Conservation (phyloP, 2,329 filamentous ascomycete species). For the Cadophora sp. region DNA sequence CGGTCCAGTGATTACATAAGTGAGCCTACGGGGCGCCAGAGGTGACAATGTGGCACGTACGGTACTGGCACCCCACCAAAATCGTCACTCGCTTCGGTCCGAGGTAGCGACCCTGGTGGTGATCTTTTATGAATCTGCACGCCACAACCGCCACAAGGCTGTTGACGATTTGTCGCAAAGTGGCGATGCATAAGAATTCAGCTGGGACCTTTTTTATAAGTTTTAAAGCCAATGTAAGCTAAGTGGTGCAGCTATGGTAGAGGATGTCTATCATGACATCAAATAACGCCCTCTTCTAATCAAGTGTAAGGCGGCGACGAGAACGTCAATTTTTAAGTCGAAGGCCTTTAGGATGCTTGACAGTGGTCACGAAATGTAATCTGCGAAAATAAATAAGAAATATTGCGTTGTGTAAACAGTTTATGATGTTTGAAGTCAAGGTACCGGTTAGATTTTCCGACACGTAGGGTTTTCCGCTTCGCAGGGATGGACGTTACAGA, state of each 20-base stretch:
- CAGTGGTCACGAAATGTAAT: neutral
- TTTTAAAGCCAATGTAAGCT: neutral
- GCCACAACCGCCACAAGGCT: constrained; percentile 21
- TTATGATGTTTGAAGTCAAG: neutral
- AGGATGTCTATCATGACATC: neutral
- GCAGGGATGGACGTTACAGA: constrained; percentile 1
- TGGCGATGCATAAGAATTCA: neutral
- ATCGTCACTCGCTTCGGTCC: too few species aligned
- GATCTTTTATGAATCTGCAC: constrained; percentile 20
- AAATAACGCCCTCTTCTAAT: too few species aligned
- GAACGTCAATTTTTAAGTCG: neutral
- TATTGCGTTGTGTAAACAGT: neutral
- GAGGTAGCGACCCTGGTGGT: constrained; percentile 22
- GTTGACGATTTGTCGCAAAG: constrained; percentile 11
- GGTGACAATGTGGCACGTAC: too few species aligned
- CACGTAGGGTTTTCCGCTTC: constrained; percentile 6
- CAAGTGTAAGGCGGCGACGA: neutral
- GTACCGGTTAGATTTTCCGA: constrained; percentile 7
- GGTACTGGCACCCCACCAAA: too few species aligned
- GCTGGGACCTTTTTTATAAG: neutral
- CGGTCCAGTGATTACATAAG: too few species aligned
- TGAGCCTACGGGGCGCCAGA: too few species aligned
- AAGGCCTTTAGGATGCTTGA: neutral
- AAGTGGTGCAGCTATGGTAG: neutral
- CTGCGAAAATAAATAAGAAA: neutral